Evolutionary conservation across 345 rosid genomes (phyloP).

Genomic region (Syzygium aromaticum): DNA sequence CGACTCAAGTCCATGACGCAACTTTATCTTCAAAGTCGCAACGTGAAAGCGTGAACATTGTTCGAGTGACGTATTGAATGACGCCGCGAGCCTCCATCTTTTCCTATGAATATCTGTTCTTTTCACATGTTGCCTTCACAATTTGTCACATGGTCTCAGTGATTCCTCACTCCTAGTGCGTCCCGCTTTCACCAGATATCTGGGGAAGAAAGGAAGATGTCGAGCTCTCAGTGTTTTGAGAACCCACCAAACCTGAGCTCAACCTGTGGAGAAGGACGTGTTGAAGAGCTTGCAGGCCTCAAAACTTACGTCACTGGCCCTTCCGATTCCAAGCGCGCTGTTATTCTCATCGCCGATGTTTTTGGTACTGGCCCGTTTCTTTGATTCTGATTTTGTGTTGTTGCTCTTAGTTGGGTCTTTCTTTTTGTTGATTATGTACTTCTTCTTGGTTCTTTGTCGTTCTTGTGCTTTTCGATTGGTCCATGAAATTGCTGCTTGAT

Average conservation of each 20-base stretch:
- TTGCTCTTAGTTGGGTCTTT: background rate
- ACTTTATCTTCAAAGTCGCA: background rate
- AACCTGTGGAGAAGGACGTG: constrained; percentile 45
- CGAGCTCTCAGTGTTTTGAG: constrained; percentile 64
- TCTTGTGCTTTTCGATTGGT: background rate
- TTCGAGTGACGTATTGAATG: background rate
- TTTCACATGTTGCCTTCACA: background rate
- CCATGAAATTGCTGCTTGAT: background rate
- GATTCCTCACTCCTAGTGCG: background rate
- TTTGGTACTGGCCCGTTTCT: constrained; percentile 19
- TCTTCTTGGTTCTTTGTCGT: constrained; percentile 8
- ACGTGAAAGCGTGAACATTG: background rate
- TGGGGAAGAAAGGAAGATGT: constrained; percentile 20
- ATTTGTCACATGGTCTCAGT: background rate
- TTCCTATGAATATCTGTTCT: background rate
- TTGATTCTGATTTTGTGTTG: background rate
- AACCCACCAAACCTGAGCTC: constrained; percentile 61
- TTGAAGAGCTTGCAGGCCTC: constrained; percentile 53
- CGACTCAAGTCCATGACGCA: background rate
- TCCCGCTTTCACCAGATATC: background rate
- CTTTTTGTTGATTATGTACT: background rate
- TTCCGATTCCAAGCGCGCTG: constrained; percentile 38
- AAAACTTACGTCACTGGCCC: constrained; percentile 59
- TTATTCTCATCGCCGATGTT: constrained; percentile 57
- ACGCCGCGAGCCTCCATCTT: background rate